Percentiles rank a stretch among this genome's conserved stretches.
Evolutionary conservation across 1,139 yeast genomes (phyloP).

Genomic region (Yamadazyma membranifaciens): DNA sequence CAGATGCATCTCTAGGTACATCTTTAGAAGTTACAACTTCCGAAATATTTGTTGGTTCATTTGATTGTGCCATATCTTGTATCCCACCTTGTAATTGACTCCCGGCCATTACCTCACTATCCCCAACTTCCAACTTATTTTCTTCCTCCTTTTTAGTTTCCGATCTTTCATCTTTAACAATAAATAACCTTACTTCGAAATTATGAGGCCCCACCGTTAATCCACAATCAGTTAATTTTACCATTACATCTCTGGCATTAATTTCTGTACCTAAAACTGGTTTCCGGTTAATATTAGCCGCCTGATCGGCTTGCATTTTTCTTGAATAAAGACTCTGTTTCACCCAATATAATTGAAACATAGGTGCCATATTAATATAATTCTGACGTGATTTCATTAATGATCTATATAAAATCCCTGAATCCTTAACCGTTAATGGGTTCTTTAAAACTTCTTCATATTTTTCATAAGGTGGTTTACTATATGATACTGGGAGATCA

Average conservation of each 20-base stretch:
- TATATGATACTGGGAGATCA: constrained; percentile 69
- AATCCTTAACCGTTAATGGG: constrained; percentile 70
- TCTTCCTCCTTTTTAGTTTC: constrained; percentile 21
- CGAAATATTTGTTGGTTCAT: neutral
- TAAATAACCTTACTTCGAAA: constrained; percentile 73
- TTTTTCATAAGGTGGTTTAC: constrained; percentile 56
- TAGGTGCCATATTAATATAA: constrained; percentile 65
- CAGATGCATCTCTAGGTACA: neutral
- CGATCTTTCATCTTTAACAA: constrained; percentile 70
- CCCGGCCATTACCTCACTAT: neutral
- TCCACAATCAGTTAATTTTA: constrained; percentile 75
- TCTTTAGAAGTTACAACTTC: constrained; percentile 1
- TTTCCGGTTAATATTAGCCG: constrained; percentile 28
- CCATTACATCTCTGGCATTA: constrained; percentile 83
- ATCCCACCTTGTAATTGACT: constrained; percentile 5
- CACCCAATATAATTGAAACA: constrained; percentile 83
- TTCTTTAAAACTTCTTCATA: constrained; percentile 52
- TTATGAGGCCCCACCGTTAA: constrained; percentile 80
- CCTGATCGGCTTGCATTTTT: constrained; percentile 20
- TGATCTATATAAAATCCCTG: constrained; percentile 70
- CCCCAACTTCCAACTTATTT: neutral
- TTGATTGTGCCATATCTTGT: neutral
- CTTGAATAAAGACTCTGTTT: constrained; percentile 51
- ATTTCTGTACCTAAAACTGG: constrained; percentile 47
- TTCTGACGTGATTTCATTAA: constrained; percentile 71